phyloP scores from a whole-genome alignment of 2,329 filamentous ascomycete species.

The Hortaea sp. region DNA sequence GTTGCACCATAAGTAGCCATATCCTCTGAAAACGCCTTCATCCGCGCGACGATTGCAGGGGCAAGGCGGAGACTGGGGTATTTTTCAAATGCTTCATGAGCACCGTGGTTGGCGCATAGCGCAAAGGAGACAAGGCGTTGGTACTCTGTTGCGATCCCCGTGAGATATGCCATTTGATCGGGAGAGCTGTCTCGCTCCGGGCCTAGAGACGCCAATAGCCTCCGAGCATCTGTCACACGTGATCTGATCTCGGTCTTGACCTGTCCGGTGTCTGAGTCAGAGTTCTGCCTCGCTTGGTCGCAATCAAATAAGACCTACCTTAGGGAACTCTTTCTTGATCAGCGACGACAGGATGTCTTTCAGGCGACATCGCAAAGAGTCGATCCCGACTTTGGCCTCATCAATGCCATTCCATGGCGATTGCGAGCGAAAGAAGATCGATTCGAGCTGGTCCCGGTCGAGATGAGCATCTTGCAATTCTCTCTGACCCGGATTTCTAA shows the following conservation, averaged over 20 bases:
- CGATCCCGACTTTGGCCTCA: slow-evolving; percentile 32
- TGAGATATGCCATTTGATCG: slow-evolving; percentile 42
- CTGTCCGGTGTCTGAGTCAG: not conserved
- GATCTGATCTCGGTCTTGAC: not conserved
- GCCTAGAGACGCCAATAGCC: slow-evolving; percentile 39
- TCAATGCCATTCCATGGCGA: slow-evolving; percentile 29
- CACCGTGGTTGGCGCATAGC: slow-evolving; percentile 28
- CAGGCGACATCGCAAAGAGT: slow-evolving; percentile 30
- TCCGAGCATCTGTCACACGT: slow-evolving; percentile 5
- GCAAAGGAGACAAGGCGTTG: slow-evolving; percentile 27
- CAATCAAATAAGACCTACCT: slow-evolving; percentile 18
- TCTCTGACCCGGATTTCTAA: slow-evolving; percentile 23
- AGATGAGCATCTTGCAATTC: slow-evolving; percentile 8
- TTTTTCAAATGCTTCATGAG: slow-evolving; percentile 25
- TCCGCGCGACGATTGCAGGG: slow-evolving; percentile 23
- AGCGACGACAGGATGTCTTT: slow-evolving; percentile 33
- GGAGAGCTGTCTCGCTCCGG: slow-evolving; percentile 32
- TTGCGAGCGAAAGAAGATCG: slow-evolving; percentile 23
- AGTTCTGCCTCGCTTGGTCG: not conserved
- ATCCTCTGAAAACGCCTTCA: slow-evolving; percentile 16
- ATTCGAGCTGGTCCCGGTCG: slow-evolving; percentile 18
- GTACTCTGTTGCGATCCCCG: slow-evolving; percentile 32
- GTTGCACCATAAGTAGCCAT: slow-evolving; percentile 19
- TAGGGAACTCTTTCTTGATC: slow-evolving; percentile 37
- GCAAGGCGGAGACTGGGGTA: slow-evolving; percentile 24